Conservation (phyloP, 2,329 filamentous ascomycete species). For the Diaporthe capsici region DNA sequence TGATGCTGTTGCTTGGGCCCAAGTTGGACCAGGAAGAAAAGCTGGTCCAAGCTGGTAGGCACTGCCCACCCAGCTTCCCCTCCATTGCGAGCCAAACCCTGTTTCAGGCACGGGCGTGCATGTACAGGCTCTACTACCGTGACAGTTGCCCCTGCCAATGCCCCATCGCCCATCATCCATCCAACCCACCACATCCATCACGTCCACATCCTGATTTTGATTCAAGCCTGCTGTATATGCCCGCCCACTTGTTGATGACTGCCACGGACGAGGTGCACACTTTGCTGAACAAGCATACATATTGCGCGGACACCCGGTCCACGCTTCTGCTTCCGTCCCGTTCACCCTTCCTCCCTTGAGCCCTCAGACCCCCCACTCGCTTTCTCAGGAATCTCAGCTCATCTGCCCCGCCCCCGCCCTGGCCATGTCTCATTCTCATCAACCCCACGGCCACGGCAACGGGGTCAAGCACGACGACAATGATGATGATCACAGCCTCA, state of each 20-base stretch:
- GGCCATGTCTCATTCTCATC: slow-evolving; percentile 37
- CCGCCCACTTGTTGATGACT: neutral
- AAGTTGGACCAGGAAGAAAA: neutral
- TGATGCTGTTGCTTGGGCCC: neutral
- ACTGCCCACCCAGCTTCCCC: neutral
- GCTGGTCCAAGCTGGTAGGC: slow-evolving; percentile 1
- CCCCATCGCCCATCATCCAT: neutral
- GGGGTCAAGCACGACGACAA: slow-evolving; percentile 20
- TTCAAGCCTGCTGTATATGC: neutral
- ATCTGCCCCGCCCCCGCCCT: neutral
- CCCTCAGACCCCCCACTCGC: neutral
- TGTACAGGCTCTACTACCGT: neutral
- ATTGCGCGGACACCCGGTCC: neutral
- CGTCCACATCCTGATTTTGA: slow-evolving; percentile 1
- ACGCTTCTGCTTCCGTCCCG: neutral
- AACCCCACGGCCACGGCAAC: slow-evolving; percentile 10
- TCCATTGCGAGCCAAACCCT: slow-evolving; percentile 10
- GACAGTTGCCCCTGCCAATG: slow-evolving; percentile 9
- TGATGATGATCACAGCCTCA: slow-evolving; percentile 48
- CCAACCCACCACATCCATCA: neutral
- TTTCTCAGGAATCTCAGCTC: neutral
- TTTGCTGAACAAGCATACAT: slow-evolving; percentile 2
- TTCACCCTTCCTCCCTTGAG: neutral
- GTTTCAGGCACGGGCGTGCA: slow-evolving; percentile 20
- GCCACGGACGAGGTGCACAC: neutral